Evolutionary conservation across 108 stramenopile genomes (phyloP), one percentile per base, ranked within the genome.

Genomic region (Cyclotella choctawhatcheeana): DNA sequence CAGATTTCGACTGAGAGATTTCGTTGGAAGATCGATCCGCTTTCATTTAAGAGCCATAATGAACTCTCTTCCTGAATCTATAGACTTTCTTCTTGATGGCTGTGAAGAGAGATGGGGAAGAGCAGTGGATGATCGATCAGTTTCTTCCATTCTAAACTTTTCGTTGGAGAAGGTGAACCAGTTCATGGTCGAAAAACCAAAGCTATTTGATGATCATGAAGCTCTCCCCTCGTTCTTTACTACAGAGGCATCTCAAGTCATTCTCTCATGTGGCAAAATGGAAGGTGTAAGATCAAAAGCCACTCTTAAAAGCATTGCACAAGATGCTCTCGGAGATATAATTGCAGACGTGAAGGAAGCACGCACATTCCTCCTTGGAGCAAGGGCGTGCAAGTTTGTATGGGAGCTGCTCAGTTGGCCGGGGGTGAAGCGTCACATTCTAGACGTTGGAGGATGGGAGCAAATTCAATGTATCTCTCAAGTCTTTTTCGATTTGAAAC

Each of bases 41-140:
- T 86, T 69, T 64, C 65, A 86, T 64, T 29, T 86, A 17, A 76
- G 83, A 26, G 40, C 64, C 35, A 62, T 82, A 18, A 68, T 86
- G 14, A 84, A 86, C 54, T 63, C 81, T 3, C 55, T 80, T 6
- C 79, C 79, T 2, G 63, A 74, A n/a, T 55, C 30, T 18, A 21
- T 78, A 1, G 54, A 64, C 32, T 68, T 74, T 33, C 58, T 69
- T 78, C 67, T 65, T 18, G 50, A 45, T 21, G 43, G 30, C 54
- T 69, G 82, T 54, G 64, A 63, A 24, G 64, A 58, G 54, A 59
- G 71, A 16, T 73, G 83, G 73, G 67, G 60, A 24, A 69, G 81
- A 24, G 83, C 82, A 20, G 76, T 75, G 0, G 80, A 73, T 12
- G 85, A 86, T 67, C 44, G 85, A 32, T 82, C 83, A n/a, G 72